Base-by-base conservation (phyloP, 2,329 filamentous ascomycete genomes). In the Fusarium denticulatum region DNA sequence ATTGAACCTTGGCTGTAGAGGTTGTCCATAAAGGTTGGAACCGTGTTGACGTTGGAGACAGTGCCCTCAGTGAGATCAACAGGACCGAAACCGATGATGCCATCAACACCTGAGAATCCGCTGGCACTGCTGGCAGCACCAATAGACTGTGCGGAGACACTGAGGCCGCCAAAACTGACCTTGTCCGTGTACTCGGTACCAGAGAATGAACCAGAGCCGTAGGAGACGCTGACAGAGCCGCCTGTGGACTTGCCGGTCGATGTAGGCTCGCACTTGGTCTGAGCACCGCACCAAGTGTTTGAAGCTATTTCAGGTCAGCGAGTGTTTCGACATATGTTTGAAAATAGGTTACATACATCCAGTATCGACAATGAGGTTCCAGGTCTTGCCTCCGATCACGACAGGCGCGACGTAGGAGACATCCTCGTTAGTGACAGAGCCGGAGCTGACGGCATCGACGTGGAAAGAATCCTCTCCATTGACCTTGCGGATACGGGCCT, bases 301-400 rank as follows among this genome's bases (percentile, higher is more conserved):
- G 57, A 60, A 14, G 57, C 56, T 59, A 24, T 20, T 3, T 14
- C 6, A 45, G 4, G 22, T 57, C 7, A 58, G 4, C 3, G 0
- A 2, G 0, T 13, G 11, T 9, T n/a, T 32, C 7, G 0, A 18
- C 4, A 2, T 7, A 30, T 12, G 5, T 13, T 6, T 2, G 7
- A 28, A 28, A 28, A 28, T 28, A 28, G 26, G 26, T n/a, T 0
- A 36, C 40, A 1, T 36, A 58, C 40, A 58, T 37, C 42, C 42
- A 30, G 56, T 59, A 18, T 59, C 56, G 9, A 50, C 56, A 20
- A 59, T 59, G 3, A 59, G 42, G 5, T 50, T 12, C 56, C 56
- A 59, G 15, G 56, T 50, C 3, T 37, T 49, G 13, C 40, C 56
- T 24, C 56, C 32, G 10, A 59, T 59, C 9, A 26, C 16, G 24